Percentiles rank a stretch among this genome's conserved stretches.
Evolutionary conservation across 2,329 filamentous ascomycete genomes (phyloP).

Genomic region (Myriosclerotinia curreyana): DNA sequence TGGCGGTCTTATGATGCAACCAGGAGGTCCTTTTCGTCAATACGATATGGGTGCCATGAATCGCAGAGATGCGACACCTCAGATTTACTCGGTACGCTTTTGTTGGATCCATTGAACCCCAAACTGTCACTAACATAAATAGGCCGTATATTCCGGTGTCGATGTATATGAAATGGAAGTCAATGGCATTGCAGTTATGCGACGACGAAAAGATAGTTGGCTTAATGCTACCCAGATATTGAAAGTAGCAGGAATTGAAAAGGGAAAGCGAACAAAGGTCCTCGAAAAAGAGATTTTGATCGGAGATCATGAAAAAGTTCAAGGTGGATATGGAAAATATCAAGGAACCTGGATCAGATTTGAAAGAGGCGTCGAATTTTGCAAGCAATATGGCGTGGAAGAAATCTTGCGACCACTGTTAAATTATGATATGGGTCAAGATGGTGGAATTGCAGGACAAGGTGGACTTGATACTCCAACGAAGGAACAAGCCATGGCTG

Average conservation of each 20-base stretch:
- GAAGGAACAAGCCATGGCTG: slow-evolving; percentile 98
- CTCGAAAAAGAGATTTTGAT: slow-evolving; percentile 96
- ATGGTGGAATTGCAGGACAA: slow-evolving; percentile 67
- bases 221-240: slow-evolving; percentile 97
- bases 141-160: slow-evolving; percentile 91
- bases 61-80: slow-evolving; percentile 42
- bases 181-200: slow-evolving; percentile 90
- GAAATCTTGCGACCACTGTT: slow-evolving; percentile 71
- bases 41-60: slow-evolving; percentile 34
- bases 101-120: slow-evolving; percentile 19
- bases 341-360: slow-evolving; percentile 99
- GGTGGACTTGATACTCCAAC: slow-evolving; percentile 89
- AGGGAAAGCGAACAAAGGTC: slow-evolving; percentile 96
- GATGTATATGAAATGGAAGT: slow-evolving; percentile 99
- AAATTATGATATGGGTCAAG: slow-evolving; percentile 76
- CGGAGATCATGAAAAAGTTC: slow-evolving; percentile 96
- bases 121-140: slow-evolving; percentile 17
- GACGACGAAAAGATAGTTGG: slow-evolving; percentile 90
- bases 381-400: slow-evolving; percentile 74
- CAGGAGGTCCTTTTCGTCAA: slow-evolving; percentile 35
- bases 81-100: slow-evolving; percentile 59
- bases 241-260: slow-evolving; percentile 95
- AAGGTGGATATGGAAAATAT: slow-evolving; percentile 97
- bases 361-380: slow-evolving; percentile 87
- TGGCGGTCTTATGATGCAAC: slow-evolving; percentile 39